Evolutionary conservation across 192 early-diverging fungal genomes (phyloP), one percentile per base, ranked within the genome.

Genomic region (Linnemannia hyalina): DNA sequence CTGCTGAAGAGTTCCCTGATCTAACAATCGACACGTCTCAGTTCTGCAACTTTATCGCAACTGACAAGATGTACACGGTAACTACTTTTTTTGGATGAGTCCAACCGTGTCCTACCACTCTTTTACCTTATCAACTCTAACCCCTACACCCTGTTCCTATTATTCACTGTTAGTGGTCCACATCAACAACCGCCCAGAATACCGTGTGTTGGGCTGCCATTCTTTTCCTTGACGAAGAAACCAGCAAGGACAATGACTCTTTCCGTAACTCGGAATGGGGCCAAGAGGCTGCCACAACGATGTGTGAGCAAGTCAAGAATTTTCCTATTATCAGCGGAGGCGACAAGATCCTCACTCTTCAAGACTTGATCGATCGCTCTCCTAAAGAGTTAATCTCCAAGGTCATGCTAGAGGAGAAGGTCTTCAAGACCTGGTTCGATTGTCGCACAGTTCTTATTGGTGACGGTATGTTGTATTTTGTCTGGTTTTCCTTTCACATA

Each of bases 371-470:
- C 40, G 77, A 70, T 22, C 15, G 41, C 4, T 71, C 82, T 0
- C 68, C 77, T 0, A 32, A 57, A 23, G 23, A n/a, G 6, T 22
- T n/a, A 0, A 77, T 75, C 32, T 75, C 82, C 40, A 84, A 79
- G 23, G 82, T 76, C 16, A 75, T 70, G 77, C 29, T 75, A 1
- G 82, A 84, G 6, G 82, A 84, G 23, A 79, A 84, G 52, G 77
- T 84, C 5, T 84, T 84, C 70, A 29, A 70, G 2, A 84, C 82
- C 4, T 84, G 82, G 82, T 69, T 76, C 40, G 7, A 35, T 52
- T 72, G 72, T 15, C 76, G 82, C 0, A 78, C 72, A 0, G 75
- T 77, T 9, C 73, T 84, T 0, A 18, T 84, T 3, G 82, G 82
- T 2, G 77, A 84, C 72, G 82, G 82, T 83, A 74, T 74, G 47